Evolutionary conservation across 2,329 filamentous ascomycete species (phyloP), one percentile per base, ranked within the genome.

Genomic region (Neospermospora avenae): DNA sequence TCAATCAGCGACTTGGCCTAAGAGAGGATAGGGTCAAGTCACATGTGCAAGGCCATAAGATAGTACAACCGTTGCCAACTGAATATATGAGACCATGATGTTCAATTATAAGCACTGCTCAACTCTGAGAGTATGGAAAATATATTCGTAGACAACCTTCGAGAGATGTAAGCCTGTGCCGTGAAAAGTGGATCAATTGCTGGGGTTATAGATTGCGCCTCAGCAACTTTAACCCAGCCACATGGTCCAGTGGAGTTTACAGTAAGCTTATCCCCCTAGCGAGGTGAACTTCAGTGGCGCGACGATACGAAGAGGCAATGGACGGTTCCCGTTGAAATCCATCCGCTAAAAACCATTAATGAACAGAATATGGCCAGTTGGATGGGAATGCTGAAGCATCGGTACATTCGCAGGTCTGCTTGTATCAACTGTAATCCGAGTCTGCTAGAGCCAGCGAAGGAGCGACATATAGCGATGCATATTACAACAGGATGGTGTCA

Each of bases 11-110:
- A n/a, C 34, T 2, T 3, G 14, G n/a, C 4, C 37, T 7, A 6
- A 16, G 1, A 37, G 4, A 5, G n/a, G 7, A 34, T 52, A 8
- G 10, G 16, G 8, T 24, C 14, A 24, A 48, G 48, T 59, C 20
- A 59, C 57, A 18, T 54, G 42, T 18, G 49, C 55, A n/a, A 55
- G 8, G 22, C 22, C 22, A 34, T 39, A 59, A 2, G 57, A 41
- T 4, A 59, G 35, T 3, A 25, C 22, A 45, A 39, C 20, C 20
- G 42, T 13, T 10, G 37, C 44, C 18, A 57, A 42, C 13, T 51
- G 28, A 22, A 22, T 35, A 16, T 37, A 51, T 16, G 48, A 51
- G 20, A 51, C 18, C 48, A 51, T 37, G 5, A 22, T 51, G 48
- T 31, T 37, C 8, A 14, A 45, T 6, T 31, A 10, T 5, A 4